Conservation (phyloP, 176 grass and related monocot genomes). For the sorghum (Sorghum bicolor) region DNA sequence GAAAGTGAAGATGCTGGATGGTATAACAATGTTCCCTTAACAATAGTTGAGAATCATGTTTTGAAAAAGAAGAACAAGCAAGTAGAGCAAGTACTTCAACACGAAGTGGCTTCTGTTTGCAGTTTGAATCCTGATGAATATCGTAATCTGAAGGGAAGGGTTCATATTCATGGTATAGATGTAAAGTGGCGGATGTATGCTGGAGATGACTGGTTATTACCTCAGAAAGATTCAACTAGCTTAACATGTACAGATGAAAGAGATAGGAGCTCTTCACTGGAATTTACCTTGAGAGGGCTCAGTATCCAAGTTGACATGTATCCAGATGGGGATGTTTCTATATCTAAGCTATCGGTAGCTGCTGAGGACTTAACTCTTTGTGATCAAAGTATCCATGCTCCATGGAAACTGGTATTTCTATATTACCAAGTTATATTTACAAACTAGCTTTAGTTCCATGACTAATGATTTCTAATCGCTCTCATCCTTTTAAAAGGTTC, state of each 20-base stretch:
- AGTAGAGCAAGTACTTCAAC: conserved; percentile 23
- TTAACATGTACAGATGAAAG: conserved; percentile 42
- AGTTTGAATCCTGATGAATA: conserved; percentile 39
- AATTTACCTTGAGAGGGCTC: conserved; percentile 65
- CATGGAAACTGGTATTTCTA: conserved; percentile 88
- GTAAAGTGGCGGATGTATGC: conserved; percentile 77
- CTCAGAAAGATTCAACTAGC: conserved; percentile 36
- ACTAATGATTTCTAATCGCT: conserved; percentile 27
- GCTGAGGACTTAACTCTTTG: conserved; percentile 71
- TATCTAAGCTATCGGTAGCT: conserved; percentile 68
- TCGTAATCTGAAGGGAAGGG: conserved; percentile 66
- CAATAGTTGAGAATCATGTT: conserved; percentile 90
- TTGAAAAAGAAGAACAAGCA: conserved; percentile 40
- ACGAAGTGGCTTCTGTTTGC: conserved; percentile 43
- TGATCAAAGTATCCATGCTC: conserved; percentile 76
- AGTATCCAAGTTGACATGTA: conserved; percentile 78
- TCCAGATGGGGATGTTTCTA: conserved; percentile 77
- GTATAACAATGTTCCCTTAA: conserved; percentile 63
- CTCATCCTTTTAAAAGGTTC: conserved; percentile 55
- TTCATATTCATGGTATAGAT: conserved; percentile 75
- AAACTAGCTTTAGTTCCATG: neutral
- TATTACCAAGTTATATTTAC: conserved; percentile 17
- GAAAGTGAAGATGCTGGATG: conserved; percentile 67
- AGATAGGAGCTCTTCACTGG: conserved; percentile 64
- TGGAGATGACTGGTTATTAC: conserved; percentile 70